A percentile compares a stretch with the other conserved stretches of the same genome.
Conservation (phyloP, 331 rosid species). For the Quercus lobata region DNA sequence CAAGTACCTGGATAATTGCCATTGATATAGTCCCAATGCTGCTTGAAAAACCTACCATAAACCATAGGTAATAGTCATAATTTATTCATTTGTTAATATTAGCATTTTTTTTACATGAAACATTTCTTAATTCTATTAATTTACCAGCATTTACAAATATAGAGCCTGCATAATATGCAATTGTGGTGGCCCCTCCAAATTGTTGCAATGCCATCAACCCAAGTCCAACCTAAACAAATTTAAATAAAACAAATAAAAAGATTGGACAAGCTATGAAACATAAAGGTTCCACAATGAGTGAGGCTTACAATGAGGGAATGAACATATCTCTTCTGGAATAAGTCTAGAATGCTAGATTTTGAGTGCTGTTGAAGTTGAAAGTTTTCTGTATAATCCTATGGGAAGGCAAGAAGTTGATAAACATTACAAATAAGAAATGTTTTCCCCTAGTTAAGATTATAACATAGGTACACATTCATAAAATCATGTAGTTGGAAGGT, state of each 20-base stretch:
- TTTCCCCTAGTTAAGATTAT: neutral
- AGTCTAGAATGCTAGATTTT: slow-evolving; percentile 49
- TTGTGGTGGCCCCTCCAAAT: slow-evolving; percentile 74
- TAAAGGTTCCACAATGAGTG: neutral
- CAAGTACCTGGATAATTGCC: too few relatives aligned
- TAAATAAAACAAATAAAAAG: neutral
- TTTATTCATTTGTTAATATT: neutral
- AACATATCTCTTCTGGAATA: slow-evolving; percentile 63
- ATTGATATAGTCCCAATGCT: too few relatives aligned
- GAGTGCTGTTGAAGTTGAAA: slow-evolving; percentile 44
- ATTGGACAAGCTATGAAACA: neutral
- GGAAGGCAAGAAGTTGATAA: neutral
- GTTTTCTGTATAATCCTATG: slow-evolving; percentile 26
- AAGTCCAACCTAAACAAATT: slow-evolving; percentile 59
- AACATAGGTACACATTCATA: neutral
- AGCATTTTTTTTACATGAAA: neutral
- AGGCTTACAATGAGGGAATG: slow-evolving; percentile 64
- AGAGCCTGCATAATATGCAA: slow-evolving; percentile 65
- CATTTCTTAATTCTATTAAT: neutral
- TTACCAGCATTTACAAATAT: slow-evolving; percentile 76
- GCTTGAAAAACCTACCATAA: slow-evolving; percentile 39
- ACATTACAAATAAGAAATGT: neutral
- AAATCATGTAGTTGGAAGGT: neutral
- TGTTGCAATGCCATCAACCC: slow-evolving; percentile 87
- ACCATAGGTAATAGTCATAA: slow-evolving; percentile 4